phyloP scores from a whole-genome alignment of 2,329 filamentous ascomycete species.

The Aspergillus niger region DNA sequence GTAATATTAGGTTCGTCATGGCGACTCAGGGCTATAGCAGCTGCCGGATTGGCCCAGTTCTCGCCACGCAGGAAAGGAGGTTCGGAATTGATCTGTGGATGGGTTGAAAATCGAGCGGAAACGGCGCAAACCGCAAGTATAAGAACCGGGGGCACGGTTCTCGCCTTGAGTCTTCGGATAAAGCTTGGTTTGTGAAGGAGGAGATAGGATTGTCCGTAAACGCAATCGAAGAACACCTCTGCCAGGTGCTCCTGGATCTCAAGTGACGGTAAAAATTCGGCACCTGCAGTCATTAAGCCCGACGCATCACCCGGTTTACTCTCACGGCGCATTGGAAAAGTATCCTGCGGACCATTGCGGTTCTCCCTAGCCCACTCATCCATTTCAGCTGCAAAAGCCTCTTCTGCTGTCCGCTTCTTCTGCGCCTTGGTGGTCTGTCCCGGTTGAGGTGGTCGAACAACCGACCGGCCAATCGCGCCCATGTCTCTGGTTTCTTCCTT shows the following conservation, averaged over 20 bases:
- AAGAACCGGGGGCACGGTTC: slow-evolving; percentile 82
- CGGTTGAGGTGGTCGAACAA: slow-evolving; percentile 76
- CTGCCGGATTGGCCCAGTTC: slow-evolving; percentile 83
- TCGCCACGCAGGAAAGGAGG: slow-evolving; percentile 87
- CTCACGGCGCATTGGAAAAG: slow-evolving; percentile 57
- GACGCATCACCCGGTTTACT: slow-evolving; percentile 71
- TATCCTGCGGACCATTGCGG: slow-evolving; percentile 51
- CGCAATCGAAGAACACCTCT: slow-evolving; percentile 91
- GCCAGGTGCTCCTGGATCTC: slow-evolving; percentile 92
- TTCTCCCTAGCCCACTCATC: slow-evolving; percentile 75
- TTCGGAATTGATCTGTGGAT: slow-evolving; percentile 74
- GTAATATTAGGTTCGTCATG: slow-evolving; percentile 97
- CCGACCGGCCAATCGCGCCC: slow-evolving; percentile 70
- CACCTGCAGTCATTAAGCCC: slow-evolving; percentile 77
- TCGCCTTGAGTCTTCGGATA: slow-evolving; percentile 76
- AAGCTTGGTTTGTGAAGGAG: slow-evolving; percentile 96
- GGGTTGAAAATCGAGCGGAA: slow-evolving; percentile 90
- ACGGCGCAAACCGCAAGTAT: slow-evolving; percentile 93
- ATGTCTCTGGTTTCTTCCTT: slow-evolving; percentile 76
- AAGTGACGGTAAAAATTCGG: slow-evolving; percentile 76
- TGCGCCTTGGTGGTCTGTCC: slow-evolving; percentile 58
- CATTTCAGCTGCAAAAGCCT: slow-evolving; percentile 81
- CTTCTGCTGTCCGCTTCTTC: slow-evolving; percentile 82
- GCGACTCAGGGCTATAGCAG: slow-evolving; percentile 80
- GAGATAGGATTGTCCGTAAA: slow-evolving; percentile 94